Base-by-base conservation (phyloP, 164 flowering plant genomes). In the Aristolochia fimbriata region DNA sequence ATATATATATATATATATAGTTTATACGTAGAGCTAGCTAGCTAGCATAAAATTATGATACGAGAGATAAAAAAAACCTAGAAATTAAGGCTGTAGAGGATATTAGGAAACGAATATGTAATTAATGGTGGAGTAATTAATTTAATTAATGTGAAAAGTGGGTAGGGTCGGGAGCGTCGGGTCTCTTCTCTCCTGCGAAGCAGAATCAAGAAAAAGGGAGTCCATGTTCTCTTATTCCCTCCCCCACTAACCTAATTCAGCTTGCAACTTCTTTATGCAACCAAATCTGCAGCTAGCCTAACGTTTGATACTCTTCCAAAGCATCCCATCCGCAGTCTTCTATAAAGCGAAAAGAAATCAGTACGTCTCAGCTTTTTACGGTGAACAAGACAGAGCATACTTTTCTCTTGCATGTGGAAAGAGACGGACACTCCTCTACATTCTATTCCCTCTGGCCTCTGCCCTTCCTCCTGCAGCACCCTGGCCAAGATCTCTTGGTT, bases 251-350 rank as follows among this genome's bases (percentile, higher is more conserved):
- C 37, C 61, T 55, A 75, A 80, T 87, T 81, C 83, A 24, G 71
- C 58, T 60, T 83, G 84, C 87, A 80, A 79, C 77, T 78, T 80
- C 83, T 85, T 82, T 82, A 70, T 48, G 74, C 71, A 77, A 83
- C 91, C 83, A 77, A 80, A 81, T 76, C 86, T 74, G 70, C 51
- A 70, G 66, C 66, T 47, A 27, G 30, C 30, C 30, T 51, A 49
- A 52, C 59, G 62, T 9, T 25, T 12, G 55, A 59, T 41, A 47
- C 53, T 60, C 52, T 56, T 70, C 57, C 46, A 65, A 69, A 73
- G 59, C 65, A 53, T n/a, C 19, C 55, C 19, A 37, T 10, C 48
- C 12, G 24, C 37, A 77, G 75, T 80, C 85, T 79, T 73, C 73
- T 68, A 68, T 62, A 77, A 80, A 79, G 78, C 51, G 63, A 70